Conservation (phyloP, 139 green algal species). For the Chlamydomonas eustigma region DNA sequence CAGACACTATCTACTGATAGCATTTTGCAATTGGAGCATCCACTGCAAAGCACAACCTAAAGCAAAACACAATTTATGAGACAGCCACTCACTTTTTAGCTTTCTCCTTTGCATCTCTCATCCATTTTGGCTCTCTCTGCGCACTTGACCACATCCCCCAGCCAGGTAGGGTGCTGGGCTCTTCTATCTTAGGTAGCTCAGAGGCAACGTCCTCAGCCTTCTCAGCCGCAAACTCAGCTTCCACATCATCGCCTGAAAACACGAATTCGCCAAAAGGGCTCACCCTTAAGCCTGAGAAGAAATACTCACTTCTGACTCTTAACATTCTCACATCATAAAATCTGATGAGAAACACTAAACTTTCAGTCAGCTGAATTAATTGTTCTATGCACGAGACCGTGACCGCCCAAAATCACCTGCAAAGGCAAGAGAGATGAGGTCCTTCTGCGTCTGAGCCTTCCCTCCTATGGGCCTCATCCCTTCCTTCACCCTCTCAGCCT, state of each 20-base stretch:
- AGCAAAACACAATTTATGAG: too few relatives aligned
- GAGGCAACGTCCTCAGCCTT: conserved; percentile 77
- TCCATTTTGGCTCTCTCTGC: conserved; percentile 74
- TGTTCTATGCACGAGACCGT: too few relatives aligned
- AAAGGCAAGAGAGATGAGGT: conserved; percentile 21
- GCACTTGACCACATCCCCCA: conserved; percentile 84
- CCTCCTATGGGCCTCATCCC: conserved; percentile 15
- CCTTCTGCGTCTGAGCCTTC: neutral
- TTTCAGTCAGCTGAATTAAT: too few relatives aligned
- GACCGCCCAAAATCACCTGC: conserved; percentile 6
- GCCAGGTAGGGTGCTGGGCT: conserved; percentile 67
- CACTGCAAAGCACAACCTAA: too few relatives aligned
- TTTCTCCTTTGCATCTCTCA: conserved; percentile 56
- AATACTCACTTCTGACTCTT: too few relatives aligned
- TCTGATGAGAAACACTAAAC: too few relatives aligned
- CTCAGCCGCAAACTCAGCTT: conserved; percentile 78
- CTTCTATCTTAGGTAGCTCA: conserved; percentile 75
- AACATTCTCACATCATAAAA: too few relatives aligned
- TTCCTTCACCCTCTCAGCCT: conserved; percentile 4
- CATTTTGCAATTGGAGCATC: too few relatives aligned
- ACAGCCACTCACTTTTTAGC: conserved; percentile 58
- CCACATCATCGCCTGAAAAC: conserved; percentile 88
- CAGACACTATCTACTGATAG: too few relatives aligned
- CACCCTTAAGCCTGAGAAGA: too few relatives aligned
- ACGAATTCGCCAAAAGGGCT: neutral